Evolutionary conservation across 2,329 filamentous ascomycete genomes (phyloP), one percentile per base, ranked within the genome.

Genomic region (Aspergillus sergii): DNA sequence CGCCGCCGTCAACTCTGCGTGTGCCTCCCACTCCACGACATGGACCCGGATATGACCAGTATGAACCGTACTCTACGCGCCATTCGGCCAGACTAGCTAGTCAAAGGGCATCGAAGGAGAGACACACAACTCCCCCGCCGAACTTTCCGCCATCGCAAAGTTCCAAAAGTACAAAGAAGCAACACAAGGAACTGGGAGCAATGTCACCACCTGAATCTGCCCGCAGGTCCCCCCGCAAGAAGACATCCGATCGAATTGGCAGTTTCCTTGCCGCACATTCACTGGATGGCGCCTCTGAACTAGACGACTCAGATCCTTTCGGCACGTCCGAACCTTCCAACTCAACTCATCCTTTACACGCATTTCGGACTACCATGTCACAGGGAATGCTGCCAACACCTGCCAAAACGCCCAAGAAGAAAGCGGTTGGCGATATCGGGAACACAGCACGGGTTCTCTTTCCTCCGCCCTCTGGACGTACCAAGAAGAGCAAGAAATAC

Each of bases 361-460:
- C 62, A n/a, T 67, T 68, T 36, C 69, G 64, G 48, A 68, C 72
- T 64, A 76, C 65, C 36, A 76, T 75, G 59, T 72, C 76, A 50
- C 71, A 72, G 58, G 78, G 76, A 57, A 85, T 87, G 81, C 79
- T 89, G 19, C 86, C 85, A 3, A 89, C 87, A 26, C 87, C 87
- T 21, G 82, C 83, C 50, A 89, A 89, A 75, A 89, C 87, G 11
- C 87, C 87, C 11, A 81, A 81, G 70, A 88, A 87, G 77, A 85
- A 84, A 66, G 72, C 78, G 3, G 71, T 81, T 26, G 71, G 75
- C 16, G 78, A 82, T 62, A 71, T 84, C 58, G 77, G 80, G 57
- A 73, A 80, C 6, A 82, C 85, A 41, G 82, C 85, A 32, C 84
- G 86, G 63, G 78, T 83, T 32, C 75, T 87, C 32, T 88, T 87